A percentile compares a stretch with the other conserved stretches of the same genome.
phyloP scores from a whole-genome alignment of 352 stramenopile species.

The Phytophthora palmivora region DNA sequence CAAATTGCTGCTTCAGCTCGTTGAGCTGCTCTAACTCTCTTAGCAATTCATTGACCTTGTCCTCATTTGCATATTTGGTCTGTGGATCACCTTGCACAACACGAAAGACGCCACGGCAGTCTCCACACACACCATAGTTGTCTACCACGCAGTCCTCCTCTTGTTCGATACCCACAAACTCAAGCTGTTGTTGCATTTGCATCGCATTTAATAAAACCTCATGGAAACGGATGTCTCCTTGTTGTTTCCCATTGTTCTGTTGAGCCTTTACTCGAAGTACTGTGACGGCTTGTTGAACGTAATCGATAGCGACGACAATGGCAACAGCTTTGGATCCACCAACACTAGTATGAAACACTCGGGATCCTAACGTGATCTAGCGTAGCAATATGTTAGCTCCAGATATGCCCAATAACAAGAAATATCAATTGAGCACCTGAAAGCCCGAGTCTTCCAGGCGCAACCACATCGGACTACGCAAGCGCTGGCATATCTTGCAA shows the following conservation, averaged over 20 bases:
- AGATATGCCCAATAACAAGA: neutral
- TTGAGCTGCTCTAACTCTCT: conserved; percentile 26
- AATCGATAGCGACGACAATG: conserved; percentile 36
- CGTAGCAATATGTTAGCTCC: neutral
- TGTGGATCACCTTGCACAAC: conserved; percentile 38
- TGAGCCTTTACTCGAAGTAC: conserved; percentile 28
- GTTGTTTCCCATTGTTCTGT: neutral
- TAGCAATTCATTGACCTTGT: conserved; percentile 27
- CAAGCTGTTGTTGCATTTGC: conserved; percentile 43
- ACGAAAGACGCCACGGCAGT: conserved; percentile 60
- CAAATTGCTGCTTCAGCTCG: conserved; percentile 40
- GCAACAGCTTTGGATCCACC: conserved; percentile 18
- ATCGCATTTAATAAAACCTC: conserved; percentile 32
- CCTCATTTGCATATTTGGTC: conserved; percentile 25
- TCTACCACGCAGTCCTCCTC: conserved; percentile 28
- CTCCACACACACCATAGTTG: conserved; percentile 51
- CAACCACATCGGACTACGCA: conserved; percentile 40
- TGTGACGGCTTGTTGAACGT: conserved; percentile 20
- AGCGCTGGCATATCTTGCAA: conserved; percentile 31
- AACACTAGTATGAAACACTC: conserved; percentile 24
- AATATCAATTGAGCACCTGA: conserved; percentile 30
- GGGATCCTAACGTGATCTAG: conserved; percentile 32
- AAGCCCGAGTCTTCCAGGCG: conserved; percentile 9
- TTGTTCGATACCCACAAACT: conserved; percentile 27
- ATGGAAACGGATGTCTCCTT: conserved; percentile 27